Evolutionary conservation across 1,284 basidiomycete species (phyloP).

Genomic region (Tilletiopsis washingtonensis): DNA sequence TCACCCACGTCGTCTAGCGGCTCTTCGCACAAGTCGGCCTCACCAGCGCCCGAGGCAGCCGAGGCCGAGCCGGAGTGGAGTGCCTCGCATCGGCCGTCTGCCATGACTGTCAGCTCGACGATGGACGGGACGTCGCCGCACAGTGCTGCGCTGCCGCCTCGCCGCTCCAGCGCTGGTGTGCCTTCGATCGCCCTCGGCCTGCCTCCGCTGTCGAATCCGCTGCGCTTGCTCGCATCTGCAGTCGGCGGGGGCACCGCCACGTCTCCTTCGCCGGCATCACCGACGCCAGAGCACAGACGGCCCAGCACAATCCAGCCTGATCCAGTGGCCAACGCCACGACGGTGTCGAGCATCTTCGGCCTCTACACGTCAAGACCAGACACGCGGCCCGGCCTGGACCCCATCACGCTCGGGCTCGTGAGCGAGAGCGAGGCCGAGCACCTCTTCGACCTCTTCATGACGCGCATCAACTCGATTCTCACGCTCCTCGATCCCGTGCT

Average conservation of each 20-base stretch:
- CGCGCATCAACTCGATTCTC: slow-evolving; percentile 21
- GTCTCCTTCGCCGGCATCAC: not conserved
- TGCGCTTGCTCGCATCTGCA: slow-evolving; percentile 10
- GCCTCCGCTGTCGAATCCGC: slow-evolving; percentile 10
- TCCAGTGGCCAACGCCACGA: not conserved
- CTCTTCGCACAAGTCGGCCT: no score
- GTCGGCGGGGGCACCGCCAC: not conserved
- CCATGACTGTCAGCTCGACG: no score
- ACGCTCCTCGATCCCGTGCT: slow-evolving; percentile 25
- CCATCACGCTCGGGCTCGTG: slow-evolving; percentile 18
- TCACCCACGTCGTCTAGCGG: not conserved
- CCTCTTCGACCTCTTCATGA: slow-evolving; percentile 20
- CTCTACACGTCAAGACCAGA: slow-evolving; percentile 7
- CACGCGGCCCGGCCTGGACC: slow-evolving; percentile 11
- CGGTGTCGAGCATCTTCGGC: slow-evolving; percentile 2
- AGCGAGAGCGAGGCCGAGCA: slow-evolving; percentile 13
- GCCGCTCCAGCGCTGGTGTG: not conserved
- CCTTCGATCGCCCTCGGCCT: not conserved
- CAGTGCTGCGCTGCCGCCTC: no score
- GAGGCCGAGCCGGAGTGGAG: no score
- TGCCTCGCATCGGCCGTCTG: no score
- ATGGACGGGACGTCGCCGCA: not conserved
- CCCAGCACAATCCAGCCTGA: not conserved
- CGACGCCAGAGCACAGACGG: not conserved
- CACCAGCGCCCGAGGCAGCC: not conserved